Base-by-base conservation (phyloP, 345 rosid species). In the Ailanthus altissimus region DNA sequence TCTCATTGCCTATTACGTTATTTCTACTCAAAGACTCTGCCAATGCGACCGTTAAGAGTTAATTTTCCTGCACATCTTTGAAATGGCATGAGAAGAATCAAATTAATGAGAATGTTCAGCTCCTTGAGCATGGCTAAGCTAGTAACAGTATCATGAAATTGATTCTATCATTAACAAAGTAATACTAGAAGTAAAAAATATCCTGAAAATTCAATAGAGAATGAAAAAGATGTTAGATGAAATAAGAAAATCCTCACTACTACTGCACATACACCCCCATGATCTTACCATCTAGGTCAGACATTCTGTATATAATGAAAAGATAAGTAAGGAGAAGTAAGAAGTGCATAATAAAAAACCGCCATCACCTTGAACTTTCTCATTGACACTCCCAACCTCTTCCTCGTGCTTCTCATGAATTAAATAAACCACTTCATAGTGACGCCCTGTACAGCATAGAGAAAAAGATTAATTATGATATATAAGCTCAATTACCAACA, bases 371-470 rank as follows among this genome's bases (percentile, higher is more conserved):
- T 91, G 92, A 67, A 95, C 85, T 90, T 95, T 93, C 81, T 91
- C 88, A 56, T 91, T 90, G 47, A 95, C 85, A 60, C 62, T 88
- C 78, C 77, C 87, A 57, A 92, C 93, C 84, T 92, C 96, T 67
- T 90, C 98, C 0, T 65, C 94, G 76, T 90, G 86, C 86, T 89
- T 93, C 90, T 91, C 99, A 46, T 95, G 99, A 83, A 95, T 87
- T 74, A 95, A 79, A 86, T 93, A 95, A 68, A 95, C 97, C 78
- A 93, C 98, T 78, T 93, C 99, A 54, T 93, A 95, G 83, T 95
- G 98, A 32, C 99, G 93, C 87, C 87, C 98, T 95, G 91, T 75
- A 76, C 6, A 77, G 75, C 42, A 81, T 42, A 51, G 54, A 51
- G 54, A 36, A 54, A 60, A 50, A 8, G 38, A 50, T 58, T 21